phyloP scores from a whole-genome alignment of 257 asterid species.

The Linderniella brevidens region DNA sequence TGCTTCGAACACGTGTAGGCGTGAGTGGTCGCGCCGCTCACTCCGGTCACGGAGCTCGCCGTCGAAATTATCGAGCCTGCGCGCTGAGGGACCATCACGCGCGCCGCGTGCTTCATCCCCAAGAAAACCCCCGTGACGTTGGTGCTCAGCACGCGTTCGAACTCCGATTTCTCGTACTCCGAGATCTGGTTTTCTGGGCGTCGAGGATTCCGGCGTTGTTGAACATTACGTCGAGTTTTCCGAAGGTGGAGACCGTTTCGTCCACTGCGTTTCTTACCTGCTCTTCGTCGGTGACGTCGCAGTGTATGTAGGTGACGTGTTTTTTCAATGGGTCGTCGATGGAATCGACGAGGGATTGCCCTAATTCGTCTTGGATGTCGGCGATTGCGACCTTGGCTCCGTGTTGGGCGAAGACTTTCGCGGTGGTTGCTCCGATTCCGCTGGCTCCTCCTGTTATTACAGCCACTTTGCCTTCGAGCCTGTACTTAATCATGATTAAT shows the following conservation, averaged over 20 bases:
- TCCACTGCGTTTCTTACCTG: constrained; percentile 24
- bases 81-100: constrained; percentile 58
- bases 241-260: constrained; percentile 24
- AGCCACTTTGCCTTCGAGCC: constrained; percentile 65
- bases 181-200: constrained; percentile 17
- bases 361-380: constrained; percentile 58
- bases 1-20: constrained; percentile 53
- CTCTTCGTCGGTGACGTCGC: constrained; percentile 45
- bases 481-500: constrained; percentile 6
- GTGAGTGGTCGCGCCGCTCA: constrained; percentile 48
- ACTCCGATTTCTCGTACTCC: constrained; percentile 33
- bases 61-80: constrained; percentile 42
- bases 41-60: constrained; percentile 39
- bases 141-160: constrained; percentile 47
- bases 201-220: constrained; percentile 74
- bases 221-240: constrained; percentile 62
- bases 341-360: constrained; percentile 21
- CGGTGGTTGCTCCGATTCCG: constrained; percentile 74
- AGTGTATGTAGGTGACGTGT: constrained; percentile 32
- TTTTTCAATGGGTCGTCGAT: constrained; percentile 14
- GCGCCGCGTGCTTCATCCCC: constrained; percentile 64
- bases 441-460: constrained; percentile 80
- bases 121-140: constrained; percentile 54
- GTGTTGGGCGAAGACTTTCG: constrained; percentile 31
- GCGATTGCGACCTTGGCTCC: constrained; percentile 71